Percentiles rank a stretch among this genome's conserved stretches.
Evolutionary conservation across 306 rosid species (phyloP).

Genomic region (Clitoria ternatea): DNA sequence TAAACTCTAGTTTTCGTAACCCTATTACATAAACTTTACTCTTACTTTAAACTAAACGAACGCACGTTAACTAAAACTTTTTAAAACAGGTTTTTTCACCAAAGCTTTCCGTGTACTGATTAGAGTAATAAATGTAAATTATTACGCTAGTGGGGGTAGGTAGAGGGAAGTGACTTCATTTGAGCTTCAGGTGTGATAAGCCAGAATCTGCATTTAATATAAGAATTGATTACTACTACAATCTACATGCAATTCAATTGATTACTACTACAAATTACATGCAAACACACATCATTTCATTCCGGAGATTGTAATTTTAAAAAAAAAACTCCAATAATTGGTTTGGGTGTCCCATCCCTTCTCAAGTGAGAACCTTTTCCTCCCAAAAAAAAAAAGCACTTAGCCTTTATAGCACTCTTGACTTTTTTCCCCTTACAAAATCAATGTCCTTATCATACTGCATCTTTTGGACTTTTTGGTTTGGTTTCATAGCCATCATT

Average conservation of each 20-base stretch:
- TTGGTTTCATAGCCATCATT: conserved; percentile 5
- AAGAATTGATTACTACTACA: too few relatives aligned
- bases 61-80: too few relatives aligned
- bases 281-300: not conserved
- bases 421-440: not conserved
- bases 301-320: not conserved
- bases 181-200: not conserved
- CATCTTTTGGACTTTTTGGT: conserved; percentile 17
- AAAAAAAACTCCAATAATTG: not conserved
- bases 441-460: conserved; percentile 1
- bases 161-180: conserved; percentile 8
- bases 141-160: conserved; percentile 30
- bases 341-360: not conserved
- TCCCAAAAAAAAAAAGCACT: not conserved
- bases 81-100: too few relatives aligned
- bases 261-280: too few relatives aligned
- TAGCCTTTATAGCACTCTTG: not conserved
- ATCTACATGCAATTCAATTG: too few relatives aligned
- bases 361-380: not conserved
- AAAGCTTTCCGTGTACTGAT: too few relatives aligned
- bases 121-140: conserved; percentile 39
- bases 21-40: too few relatives aligned
- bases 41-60: too few relatives aligned
- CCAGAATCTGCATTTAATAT: not conserved
- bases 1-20: too few relatives aligned